These are phyloP conservation scores for Glycine soja DNA, from an alignment of 306 rosid species.

Conservation along the genomic window DNA sequence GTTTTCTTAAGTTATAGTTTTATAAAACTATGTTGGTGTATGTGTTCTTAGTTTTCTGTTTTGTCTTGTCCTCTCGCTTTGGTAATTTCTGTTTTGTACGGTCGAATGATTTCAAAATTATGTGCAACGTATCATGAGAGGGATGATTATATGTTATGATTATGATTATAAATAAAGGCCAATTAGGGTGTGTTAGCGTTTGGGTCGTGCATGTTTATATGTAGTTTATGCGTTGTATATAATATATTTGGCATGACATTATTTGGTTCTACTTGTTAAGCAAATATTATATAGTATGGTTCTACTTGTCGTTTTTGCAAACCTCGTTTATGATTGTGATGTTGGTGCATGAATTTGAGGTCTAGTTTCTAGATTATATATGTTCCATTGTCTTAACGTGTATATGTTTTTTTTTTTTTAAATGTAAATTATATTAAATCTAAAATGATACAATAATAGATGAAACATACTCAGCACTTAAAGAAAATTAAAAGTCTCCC, in stretches of 20 bases:
- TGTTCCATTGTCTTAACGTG: not conserved
- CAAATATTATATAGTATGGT: no score
- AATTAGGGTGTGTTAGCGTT: not conserved
- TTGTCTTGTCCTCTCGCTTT: not conserved
- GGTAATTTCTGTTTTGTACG: not conserved
- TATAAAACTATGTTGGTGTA: slow-evolving; percentile 42
- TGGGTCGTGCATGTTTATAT: not conserved
- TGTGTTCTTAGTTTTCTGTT: not conserved
- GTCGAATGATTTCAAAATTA: slow-evolving; percentile 31
- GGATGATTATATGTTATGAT: no score
- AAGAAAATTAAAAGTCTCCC: no score
- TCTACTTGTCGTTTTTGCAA: slow-evolving; percentile 32
- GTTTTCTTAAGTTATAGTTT: no score
- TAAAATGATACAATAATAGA: no score
- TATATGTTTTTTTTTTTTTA: no score
- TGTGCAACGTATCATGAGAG: not conserved
- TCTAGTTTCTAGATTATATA: not conserved
- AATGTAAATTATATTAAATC: no score
- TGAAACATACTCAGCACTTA: no score
- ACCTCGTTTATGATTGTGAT: slow-evolving; percentile 28
- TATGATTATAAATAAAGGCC: slow-evolving; percentile 13
- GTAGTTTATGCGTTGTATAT: not conserved
- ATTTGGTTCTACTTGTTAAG: no score
- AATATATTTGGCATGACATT: no score
- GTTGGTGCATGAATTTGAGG: slow-evolving; percentile 52